Conservation (phyloP, 140 eudicot genomes). For the Bidens hawaiensis region DNA sequence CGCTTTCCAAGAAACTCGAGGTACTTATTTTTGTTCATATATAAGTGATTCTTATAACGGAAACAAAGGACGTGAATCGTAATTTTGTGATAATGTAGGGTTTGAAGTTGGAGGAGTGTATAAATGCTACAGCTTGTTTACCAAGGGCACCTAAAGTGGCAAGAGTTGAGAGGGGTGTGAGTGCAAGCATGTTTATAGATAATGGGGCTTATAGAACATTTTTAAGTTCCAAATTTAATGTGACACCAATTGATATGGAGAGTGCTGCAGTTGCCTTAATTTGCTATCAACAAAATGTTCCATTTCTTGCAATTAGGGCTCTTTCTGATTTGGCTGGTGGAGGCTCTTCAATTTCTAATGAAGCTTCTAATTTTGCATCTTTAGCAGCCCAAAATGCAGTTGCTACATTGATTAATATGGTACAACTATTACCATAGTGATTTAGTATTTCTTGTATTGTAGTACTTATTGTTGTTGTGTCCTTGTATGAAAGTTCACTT, state of each 20-base stretch:
- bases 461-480: not conserved
- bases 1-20: conserved; percentile 44
- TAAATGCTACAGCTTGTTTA: conserved; percentile 47
- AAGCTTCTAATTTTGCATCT: conserved; percentile 40
- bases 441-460: not conserved
- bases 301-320: conserved; percentile 49
- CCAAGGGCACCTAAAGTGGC: conserved; percentile 44
- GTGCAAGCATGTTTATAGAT: conserved; percentile 46
- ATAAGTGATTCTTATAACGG: too few species aligned
- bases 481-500: too few species aligned
- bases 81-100: conserved; percentile 19
- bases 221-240: conserved; percentile 33
- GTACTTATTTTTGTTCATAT: conserved; percentile 17
- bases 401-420: conserved; percentile 32
- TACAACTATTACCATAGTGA: conserved; percentile 28
- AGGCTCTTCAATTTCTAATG: conserved; percentile 44
- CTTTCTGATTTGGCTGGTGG: conserved; percentile 67
- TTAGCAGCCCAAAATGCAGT: conserved; percentile 65
- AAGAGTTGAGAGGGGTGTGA: conserved; percentile 51
- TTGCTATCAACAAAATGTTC: conserved; percentile 40
- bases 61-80: not conserved
- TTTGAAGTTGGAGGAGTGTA: conserved; percentile 38
- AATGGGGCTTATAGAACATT: conserved; percentile 53
- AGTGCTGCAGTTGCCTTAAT: conserved; percentile 57
- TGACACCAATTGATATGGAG: conserved; percentile 55